Conservation (phyloP, 345 rosid genomes). For the Brassica juncea region DNA sequence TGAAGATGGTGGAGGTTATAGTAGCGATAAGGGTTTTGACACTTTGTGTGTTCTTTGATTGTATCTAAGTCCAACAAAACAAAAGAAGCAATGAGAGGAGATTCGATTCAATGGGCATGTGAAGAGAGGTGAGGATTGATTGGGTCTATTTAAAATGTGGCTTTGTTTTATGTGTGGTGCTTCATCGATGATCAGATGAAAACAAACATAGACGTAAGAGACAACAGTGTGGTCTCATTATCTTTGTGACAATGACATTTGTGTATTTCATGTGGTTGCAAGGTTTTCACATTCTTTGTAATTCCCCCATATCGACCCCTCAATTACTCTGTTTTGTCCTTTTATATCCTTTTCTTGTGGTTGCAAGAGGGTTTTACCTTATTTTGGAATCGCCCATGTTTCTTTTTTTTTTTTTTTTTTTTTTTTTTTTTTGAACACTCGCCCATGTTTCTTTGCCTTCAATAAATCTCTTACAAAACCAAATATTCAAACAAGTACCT, state of each 20-base stretch:
- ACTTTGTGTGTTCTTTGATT: conserved; percentile 28
- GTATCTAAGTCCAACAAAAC: conserved; percentile 33
- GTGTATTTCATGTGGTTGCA: conserved; percentile 40
- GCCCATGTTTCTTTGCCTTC: conserved; percentile 8
- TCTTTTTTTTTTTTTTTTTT: no score
- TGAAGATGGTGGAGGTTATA: neutral
- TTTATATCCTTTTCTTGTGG: conserved; percentile 26
- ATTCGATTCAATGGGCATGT: conserved; percentile 25
- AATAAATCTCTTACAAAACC: conserved; percentile 5
- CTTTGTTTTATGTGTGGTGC: conserved; percentile 25
- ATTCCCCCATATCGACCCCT: conserved; percentile 27
- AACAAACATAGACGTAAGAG: conserved; percentile 24
- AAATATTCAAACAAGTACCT: conserved; percentile 13
- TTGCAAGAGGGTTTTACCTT: neutral
- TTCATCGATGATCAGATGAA: conserved; percentile 16
- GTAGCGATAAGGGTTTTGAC: conserved; percentile 26
- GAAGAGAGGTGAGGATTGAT: conserved; percentile 24
- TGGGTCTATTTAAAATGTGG: conserved; percentile 23
- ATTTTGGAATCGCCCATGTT: neutral
- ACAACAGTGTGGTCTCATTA: conserved; percentile 29
- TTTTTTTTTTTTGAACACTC: no score
- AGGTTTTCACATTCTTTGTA: conserved; percentile 30
- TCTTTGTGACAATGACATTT: conserved; percentile 32
- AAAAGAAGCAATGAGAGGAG: conserved; percentile 35
- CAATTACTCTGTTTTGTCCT: conserved; percentile 29